A percentile compares a stretch with the other conserved stretches of the same genome.
These are phyloP conservation scores for Apiospora rasikravindrae DNA, from an alignment of 2,329 filamentous ascomycete genomes.

Conservation along the genomic window DNA sequence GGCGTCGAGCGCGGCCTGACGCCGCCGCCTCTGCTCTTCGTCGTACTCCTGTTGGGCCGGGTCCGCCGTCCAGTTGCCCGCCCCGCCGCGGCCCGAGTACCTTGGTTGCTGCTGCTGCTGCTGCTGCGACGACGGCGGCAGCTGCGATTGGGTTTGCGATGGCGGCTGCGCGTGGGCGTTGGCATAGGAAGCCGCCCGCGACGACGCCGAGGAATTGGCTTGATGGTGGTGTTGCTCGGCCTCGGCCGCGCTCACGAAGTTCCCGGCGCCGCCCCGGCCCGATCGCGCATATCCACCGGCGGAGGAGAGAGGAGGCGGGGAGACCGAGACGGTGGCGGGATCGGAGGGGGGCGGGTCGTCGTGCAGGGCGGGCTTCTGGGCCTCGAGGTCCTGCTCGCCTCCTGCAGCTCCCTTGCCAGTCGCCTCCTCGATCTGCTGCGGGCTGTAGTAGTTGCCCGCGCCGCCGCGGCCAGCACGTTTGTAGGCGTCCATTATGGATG, in stretches of 20 bases:
- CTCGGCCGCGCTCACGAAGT: conserved; percentile 50
- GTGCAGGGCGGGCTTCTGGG: conserved; percentile 37
- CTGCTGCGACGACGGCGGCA: neutral
- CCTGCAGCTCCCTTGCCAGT: conserved; percentile 32
- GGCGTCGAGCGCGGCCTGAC: conserved; percentile 36
- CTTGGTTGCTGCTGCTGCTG: conserved; percentile 3
- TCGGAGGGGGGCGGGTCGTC: conserved; percentile 32
- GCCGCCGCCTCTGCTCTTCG: conserved; percentile 33
- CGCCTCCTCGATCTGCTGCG: conserved; percentile 55
- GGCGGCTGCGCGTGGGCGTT: neutral
- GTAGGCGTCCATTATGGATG: conserved; percentile 47
- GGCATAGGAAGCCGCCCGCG: neutral
- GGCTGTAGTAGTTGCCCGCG: conserved; percentile 66
- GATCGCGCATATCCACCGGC: conserved; percentile 43
- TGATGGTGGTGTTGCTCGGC: neutral
- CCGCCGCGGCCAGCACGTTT: conserved; percentile 64
- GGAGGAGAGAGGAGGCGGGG: conserved; percentile 30
- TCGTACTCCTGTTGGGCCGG: conserved; percentile 25
- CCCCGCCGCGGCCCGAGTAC: conserved; percentile 48
- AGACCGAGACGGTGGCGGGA: conserved; percentile 27
- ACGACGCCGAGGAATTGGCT: neutral
- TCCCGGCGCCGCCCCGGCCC: conserved; percentile 68
- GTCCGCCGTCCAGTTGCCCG: conserved; percentile 54
- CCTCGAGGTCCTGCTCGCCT: conserved; percentile 41
- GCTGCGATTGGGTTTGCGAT: neutral